A percentile compares a stretch with the other conserved stretches of the same genome.
phyloP scores from a whole-genome alignment of 768 basidiomycete genomes.

The button mushroom (Agaricus bisporus) region DNA sequence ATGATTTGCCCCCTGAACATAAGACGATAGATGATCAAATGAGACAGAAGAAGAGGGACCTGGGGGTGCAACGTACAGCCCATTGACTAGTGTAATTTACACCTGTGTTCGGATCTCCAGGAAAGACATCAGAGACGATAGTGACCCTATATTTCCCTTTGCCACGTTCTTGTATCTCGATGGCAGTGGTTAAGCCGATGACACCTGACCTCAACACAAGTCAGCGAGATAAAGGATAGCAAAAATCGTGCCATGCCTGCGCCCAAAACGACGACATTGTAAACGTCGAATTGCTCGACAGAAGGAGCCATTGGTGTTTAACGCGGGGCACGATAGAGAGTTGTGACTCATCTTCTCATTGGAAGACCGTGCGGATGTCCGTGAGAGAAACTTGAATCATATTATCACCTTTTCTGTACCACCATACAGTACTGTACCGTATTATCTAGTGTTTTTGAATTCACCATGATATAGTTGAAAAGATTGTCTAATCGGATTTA shows the following conservation, averaged over 20 bases:
- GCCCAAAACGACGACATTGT: slow-evolving; percentile 31
- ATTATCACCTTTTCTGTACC: too few relatives aligned
- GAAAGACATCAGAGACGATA: slow-evolving; percentile 65
- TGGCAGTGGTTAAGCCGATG: slow-evolving; percentile 69
- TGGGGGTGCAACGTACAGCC: slow-evolving; percentile 52
- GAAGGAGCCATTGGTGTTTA: neutral
- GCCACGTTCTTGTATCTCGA: slow-evolving; percentile 52
- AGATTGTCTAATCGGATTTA: too few relatives aligned
- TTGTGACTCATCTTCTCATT: too few relatives aligned
- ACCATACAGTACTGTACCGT: too few relatives aligned
- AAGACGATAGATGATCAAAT: neutral
- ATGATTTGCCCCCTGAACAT: slow-evolving; percentile 59
- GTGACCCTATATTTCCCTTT: slow-evolving; percentile 56
- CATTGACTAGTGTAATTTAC: slow-evolving; percentile 76
- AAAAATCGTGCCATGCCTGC: slow-evolving; percentile 24
- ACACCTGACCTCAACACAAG: slow-evolving; percentile 47
- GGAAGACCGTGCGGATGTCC: too few relatives aligned
- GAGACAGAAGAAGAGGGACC: neutral
- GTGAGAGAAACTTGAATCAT: too few relatives aligned
- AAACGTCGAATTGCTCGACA: slow-evolving; percentile 10
- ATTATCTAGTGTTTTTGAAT: too few relatives aligned
- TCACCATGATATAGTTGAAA: too few relatives aligned
- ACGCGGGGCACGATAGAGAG: too few relatives aligned
- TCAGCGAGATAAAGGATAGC: slow-evolving; percentile 4
- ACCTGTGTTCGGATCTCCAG: slow-evolving; percentile 59